phyloP scores from a whole-genome alignment of 2,329 filamentous ascomycete species.

The Aureobasidium sp. region DNA sequence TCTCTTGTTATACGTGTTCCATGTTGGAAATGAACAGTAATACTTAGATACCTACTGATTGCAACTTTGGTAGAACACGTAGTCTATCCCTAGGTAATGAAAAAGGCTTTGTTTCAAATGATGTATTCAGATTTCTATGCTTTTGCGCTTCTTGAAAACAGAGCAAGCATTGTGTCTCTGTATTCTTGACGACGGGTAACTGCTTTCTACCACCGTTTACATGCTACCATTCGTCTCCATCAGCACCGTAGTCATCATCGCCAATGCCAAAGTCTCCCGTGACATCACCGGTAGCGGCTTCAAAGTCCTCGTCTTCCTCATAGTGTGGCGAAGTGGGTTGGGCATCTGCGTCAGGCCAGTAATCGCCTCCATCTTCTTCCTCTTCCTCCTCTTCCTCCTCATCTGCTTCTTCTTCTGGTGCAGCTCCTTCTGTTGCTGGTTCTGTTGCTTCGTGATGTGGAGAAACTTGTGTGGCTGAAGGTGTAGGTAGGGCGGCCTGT shows the following conservation, averaged over 20 bases:
- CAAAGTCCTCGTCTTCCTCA: conserved; percentile 10
- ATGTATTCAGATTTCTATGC: background rate
- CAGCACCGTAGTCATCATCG: conserved; percentile 16
- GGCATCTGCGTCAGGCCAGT: conserved; percentile 3
- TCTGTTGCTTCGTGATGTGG: background rate
- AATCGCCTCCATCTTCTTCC: conserved; percentile 18
- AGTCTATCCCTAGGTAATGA: no score
- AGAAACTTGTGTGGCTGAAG: background rate
- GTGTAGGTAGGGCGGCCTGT: background rate
- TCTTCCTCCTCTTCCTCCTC: conserved; percentile 20
- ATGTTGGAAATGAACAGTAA: no score
- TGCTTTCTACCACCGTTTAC: no score
- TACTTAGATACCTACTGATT: no score
- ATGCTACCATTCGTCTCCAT: background rate
- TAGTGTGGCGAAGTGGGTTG: background rate
- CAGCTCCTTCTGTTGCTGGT: background rate
- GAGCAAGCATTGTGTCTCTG: background rate
- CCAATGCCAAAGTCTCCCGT: conserved; percentile 16
- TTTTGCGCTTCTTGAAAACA: background rate
- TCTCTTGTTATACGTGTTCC: no score
- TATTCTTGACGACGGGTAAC: no score
- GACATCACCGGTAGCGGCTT: background rate
- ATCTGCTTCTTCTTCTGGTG: conserved; percentile 14
- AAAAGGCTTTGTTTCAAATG: no score
- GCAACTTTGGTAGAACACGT: no score